Conservation (phyloP, 345 rosid species). For the Zanthoxylum bungeanum region DNA sequence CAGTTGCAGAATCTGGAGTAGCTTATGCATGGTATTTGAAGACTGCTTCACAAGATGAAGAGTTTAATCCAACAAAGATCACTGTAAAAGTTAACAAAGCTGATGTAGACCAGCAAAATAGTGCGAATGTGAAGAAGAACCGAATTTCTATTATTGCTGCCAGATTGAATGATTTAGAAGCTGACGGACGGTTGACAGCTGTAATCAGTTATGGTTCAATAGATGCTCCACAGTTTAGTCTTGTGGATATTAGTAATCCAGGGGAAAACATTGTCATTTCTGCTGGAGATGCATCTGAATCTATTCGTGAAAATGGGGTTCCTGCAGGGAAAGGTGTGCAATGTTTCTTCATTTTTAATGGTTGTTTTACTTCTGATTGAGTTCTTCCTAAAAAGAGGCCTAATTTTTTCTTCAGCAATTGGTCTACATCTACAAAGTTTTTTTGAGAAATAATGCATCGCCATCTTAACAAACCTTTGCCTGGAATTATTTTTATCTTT, state of each 20-base stretch:
- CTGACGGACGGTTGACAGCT: constrained; percentile 16
- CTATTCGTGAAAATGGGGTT: constrained; percentile 16
- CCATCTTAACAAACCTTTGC: not conserved
- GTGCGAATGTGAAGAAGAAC: constrained; percentile 25
- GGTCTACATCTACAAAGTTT: not conserved
- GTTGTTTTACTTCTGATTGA: not conserved
- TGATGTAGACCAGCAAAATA: constrained; percentile 20
- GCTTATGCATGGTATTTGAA: constrained; percentile 35
- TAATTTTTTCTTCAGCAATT: not conserved
- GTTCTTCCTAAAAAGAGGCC: not conserved
- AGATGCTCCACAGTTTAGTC: constrained; percentile 32
- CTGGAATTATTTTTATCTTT: not conserved
- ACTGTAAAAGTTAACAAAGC: constrained; percentile 24
- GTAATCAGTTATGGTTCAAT: constrained; percentile 33
- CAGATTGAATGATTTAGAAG: constrained; percentile 20
- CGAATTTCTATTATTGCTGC: constrained; percentile 25
- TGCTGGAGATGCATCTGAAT: constrained; percentile 19
- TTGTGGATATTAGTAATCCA: constrained; percentile 25
- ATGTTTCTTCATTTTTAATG: not conserved
- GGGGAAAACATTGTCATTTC: constrained; percentile 30
- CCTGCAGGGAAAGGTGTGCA: constrained; percentile 21
- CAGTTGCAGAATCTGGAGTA: constrained; percentile 35
- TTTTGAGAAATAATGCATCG: not conserved
- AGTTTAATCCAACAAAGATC: constrained; percentile 29
- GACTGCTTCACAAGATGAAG: constrained; percentile 21